These are phyloP conservation scores for Candida ficus DNA, from an alignment of 805 yeast species.

Conservation along the genomic window DNA sequence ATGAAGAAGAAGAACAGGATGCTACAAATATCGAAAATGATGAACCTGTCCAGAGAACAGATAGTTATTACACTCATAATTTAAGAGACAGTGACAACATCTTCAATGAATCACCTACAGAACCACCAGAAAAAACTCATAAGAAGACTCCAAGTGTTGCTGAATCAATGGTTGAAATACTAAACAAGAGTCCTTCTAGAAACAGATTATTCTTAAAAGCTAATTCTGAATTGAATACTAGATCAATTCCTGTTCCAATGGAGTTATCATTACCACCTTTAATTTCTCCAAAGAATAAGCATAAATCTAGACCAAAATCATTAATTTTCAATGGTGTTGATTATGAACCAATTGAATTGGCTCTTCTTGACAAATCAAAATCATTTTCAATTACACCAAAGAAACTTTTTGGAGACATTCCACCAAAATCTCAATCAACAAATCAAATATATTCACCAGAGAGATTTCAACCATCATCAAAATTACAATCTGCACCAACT, in stretches of 20 bases:
- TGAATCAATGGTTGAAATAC: slow-evolving; percentile 18
- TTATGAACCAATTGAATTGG: slow-evolving; percentile 26
- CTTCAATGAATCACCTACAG: neutral
- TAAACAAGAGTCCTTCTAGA: slow-evolving; percentile 17
- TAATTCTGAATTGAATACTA: slow-evolving; percentile 30
- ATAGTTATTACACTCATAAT: neutral
- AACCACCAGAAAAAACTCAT: slow-evolving; percentile 4
- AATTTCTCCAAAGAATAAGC: slow-evolving; percentile 30
- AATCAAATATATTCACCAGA: too few relatives aligned
- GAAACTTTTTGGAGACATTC: neutral
- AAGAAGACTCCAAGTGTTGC: slow-evolving; percentile 10
- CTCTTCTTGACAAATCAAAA: slow-evolving; percentile 1
- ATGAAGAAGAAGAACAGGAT: slow-evolving; percentile 13
- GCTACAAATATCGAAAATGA: slow-evolving; percentile 5
- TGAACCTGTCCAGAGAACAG: slow-evolving; percentile 5
- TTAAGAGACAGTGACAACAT: neutral
- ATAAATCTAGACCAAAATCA: slow-evolving; percentile 23
- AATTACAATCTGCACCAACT: neutral
- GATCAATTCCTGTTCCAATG: slow-evolving; percentile 32
- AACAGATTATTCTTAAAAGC: slow-evolving; percentile 29
- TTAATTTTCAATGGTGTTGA: slow-evolving; percentile 33
- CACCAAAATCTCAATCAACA: too few relatives aligned
- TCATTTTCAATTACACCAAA: neutral
- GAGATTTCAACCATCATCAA: too few relatives aligned
- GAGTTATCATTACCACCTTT: slow-evolving; percentile 33